These are phyloP conservation scores for Epichloe scottii DNA, from an alignment of 2,329 filamentous ascomycete genomes.

Conservation along the genomic window DNA sequence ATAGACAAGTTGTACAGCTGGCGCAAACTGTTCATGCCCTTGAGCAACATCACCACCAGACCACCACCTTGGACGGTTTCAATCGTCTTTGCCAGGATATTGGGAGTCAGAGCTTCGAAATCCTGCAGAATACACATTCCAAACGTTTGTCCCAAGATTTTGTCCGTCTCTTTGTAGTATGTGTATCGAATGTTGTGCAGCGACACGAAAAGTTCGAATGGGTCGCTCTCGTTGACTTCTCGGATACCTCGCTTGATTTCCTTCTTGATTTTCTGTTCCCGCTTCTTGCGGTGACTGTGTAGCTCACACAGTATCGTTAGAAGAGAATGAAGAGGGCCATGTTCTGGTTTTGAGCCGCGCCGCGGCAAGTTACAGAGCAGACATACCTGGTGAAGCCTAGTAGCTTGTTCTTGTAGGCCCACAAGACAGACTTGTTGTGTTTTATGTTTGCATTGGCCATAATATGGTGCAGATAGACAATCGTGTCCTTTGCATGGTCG, in stretches of 20 bases:
- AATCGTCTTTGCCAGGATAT: slow-evolving; percentile 83
- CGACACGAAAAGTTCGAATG: slow-evolving; percentile 94
- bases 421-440: slow-evolving; percentile 82
- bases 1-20: slow-evolving; percentile 94
- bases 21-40: slow-evolving; percentile 94
- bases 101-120: slow-evolving; percentile 96
- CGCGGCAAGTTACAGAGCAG: background rate
- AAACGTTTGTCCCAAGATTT: slow-evolving; percentile 95
- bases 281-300: slow-evolving; percentile 81
- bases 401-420: slow-evolving; percentile 98
- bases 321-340: background rate
- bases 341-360: background rate
- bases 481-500: slow-evolving; percentile 84
- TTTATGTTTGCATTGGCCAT: slow-evolving; percentile 83
- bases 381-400: slow-evolving; percentile 70
- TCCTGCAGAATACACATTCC: slow-evolving; percentile 98
- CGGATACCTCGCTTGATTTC: slow-evolving; percentile 91
- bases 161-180: slow-evolving; percentile 99
- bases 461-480: slow-evolving; percentile 86
- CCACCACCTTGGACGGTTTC: slow-evolving; percentile 97
- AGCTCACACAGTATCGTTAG: background rate
- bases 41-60: slow-evolving; percentile 76
- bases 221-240: slow-evolving; percentile 84
- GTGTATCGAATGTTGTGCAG: slow-evolving; percentile 96
- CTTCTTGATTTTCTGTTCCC: slow-evolving; percentile 95